Evolutionary conservation across 345 rosid species (phyloP).

Genomic region (Corchorus capsularis): DNA sequence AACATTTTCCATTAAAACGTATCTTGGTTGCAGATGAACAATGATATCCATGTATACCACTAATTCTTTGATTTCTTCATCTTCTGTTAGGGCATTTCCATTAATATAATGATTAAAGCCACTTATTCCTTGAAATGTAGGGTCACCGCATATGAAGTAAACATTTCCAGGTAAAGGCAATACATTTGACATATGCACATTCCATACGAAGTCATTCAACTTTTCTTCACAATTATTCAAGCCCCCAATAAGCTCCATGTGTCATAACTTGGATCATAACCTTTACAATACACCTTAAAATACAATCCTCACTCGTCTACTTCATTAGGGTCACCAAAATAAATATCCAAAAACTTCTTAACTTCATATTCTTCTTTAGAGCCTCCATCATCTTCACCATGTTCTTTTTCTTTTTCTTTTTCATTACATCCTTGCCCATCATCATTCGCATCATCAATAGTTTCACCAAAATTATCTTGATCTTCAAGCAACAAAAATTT

Average conservation of each 20-base stretch:
- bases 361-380: conserved; percentile 58
- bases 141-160: conserved; percentile 79
- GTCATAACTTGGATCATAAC: conserved; percentile 51
- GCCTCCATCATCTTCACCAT: conserved; percentile 25
- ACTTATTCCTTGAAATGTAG: conserved; percentile 85
- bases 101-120: conserved; percentile 73
- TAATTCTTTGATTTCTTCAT: conserved; percentile 62
- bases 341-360: conserved; percentile 43
- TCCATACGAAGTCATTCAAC: conserved; percentile 47
- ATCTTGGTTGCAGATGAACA: conserved; percentile 57
- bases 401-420: conserved; percentile 13
- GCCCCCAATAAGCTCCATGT: conserved; percentile 66
- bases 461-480: conserved; percentile 26
- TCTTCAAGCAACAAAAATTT: conserved; percentile 42
- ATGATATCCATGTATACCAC: conserved; percentile 73
- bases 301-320: conserved; percentile 37
- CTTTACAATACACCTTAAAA: conserved; percentile 69
- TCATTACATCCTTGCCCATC: conserved; percentile 17
- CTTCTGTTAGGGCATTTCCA: conserved; percentile 43
- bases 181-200: conserved; percentile 44
- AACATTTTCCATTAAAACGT: conserved; percentile 76
- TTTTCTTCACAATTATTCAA: conserved; percentile 52
- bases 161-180: conserved; percentile 67
- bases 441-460: conserved; percentile 25
- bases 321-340: conserved; percentile 56